These are phyloP conservation scores for Neoascochyta sp. DNA, from an alignment of 2,329 filamentous ascomycete genomes.

Conservation along the genomic window DNA sequence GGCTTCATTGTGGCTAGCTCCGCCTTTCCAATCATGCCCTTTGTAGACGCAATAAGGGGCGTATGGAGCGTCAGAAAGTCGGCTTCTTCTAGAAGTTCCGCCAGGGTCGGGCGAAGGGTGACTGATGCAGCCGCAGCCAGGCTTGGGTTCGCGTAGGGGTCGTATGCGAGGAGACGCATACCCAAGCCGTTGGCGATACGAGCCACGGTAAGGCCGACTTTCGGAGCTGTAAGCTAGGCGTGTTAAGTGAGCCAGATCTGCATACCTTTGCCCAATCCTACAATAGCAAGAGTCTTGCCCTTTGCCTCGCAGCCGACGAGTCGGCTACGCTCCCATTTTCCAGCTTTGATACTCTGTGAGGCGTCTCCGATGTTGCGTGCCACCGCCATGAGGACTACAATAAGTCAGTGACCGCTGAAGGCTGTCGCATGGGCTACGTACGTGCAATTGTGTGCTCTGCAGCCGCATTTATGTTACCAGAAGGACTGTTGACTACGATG, in stretches of 20 bases:
- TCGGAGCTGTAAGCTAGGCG: constrained; percentile 11
- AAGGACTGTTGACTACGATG: constrained; percentile 75
- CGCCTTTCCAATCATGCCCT: constrained; percentile 65
- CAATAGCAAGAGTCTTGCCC: constrained; percentile 70
- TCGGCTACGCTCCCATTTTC: constrained; percentile 70
- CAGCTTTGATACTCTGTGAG: constrained; percentile 64
- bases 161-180: constrained; percentile 71
- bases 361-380: constrained; percentile 71
- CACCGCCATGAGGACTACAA: constrained; percentile 62
- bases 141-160: constrained; percentile 73
- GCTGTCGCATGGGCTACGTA: constrained; percentile 17
- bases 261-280: constrained; percentile 72
- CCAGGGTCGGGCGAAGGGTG: constrained; percentile 55
- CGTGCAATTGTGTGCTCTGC: constrained; percentile 69
- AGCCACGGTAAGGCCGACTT: constrained; percentile 72
- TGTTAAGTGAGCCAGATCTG: not conserved
- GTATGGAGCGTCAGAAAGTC: constrained; percentile 82
- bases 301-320: constrained; percentile 76
- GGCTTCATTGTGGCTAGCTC: constrained; percentile 70
- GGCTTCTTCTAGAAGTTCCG: constrained; percentile 60
- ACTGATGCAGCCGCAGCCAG: constrained; percentile 67
- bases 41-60: constrained; percentile 71
- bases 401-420: constrained; percentile 21
- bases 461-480: constrained; percentile 75
- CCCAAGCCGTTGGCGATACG: constrained; percentile 73